Conservation (phyloP, 2,329 filamentous ascomycete species). For the Huntiella omanensis region DNA sequence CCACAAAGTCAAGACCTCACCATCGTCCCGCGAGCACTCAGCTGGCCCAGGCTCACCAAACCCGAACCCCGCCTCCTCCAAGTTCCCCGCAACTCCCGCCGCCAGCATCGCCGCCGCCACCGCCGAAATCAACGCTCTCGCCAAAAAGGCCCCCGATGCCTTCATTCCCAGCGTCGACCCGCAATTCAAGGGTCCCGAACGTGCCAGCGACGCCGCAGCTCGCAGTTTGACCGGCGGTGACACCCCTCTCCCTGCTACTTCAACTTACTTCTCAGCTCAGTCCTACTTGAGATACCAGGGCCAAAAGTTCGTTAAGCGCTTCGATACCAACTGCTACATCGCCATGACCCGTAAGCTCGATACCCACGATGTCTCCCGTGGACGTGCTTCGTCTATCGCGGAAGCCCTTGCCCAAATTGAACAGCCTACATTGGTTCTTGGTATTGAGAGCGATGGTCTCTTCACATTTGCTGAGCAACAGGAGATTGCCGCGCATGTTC, state of each 20-base stretch:
- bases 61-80: slow-evolving; percentile 11
- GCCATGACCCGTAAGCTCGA: slow-evolving; percentile 96
- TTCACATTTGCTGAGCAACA: slow-evolving; percentile 96
- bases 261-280: slow-evolving; percentile 94
- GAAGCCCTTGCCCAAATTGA: slow-evolving; percentile 65
- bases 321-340: slow-evolving; percentile 98
- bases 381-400: slow-evolving; percentile 46
- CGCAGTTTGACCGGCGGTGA: slow-evolving; percentile 31
- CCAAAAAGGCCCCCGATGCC: slow-evolving; percentile 15
- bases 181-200: slow-evolving; percentile 42
- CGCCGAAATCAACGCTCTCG: slow-evolving; percentile 14
- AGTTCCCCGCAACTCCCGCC: slow-evolving; percentile 12
- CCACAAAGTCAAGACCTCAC: slow-evolving; percentile 41
- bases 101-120: slow-evolving; percentile 10
- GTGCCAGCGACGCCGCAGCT: not conserved
- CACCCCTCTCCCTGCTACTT: slow-evolving; percentile 26
- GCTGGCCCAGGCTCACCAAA: slow-evolving; percentile 14
- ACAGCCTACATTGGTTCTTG: slow-evolving; percentile 78
- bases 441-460: slow-evolving; percentile 86
- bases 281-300: slow-evolving; percentile 95
- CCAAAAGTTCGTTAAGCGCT: slow-evolving; percentile 87
- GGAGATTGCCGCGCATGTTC: slow-evolving; percentile 69
- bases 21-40: slow-evolving; percentile 30
- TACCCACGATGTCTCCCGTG: slow-evolving; percentile 82
- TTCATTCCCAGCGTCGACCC: slow-evolving; percentile 32